A percentile compares a stretch with the other conserved stretches of the same genome.
phyloP scores from a whole-genome alignment of 1,139 yeast species.

The Taphrina sp. region DNA sequence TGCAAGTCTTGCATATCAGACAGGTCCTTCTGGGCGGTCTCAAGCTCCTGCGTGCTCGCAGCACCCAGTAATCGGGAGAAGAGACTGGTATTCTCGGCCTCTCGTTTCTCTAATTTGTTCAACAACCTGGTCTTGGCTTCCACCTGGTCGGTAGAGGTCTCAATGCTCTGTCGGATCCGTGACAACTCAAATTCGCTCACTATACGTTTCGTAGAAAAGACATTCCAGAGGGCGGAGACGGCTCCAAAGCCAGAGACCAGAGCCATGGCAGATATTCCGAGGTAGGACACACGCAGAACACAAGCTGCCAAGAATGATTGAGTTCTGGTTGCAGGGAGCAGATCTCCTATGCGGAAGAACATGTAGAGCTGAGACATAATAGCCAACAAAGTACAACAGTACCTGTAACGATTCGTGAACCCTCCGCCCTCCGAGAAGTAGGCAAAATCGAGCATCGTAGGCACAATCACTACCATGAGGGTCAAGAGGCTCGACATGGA shows the following conservation, averaged over 20 bases:
- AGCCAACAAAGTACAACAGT: conserved; percentile 35
- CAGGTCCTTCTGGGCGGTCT: conserved; percentile 44
- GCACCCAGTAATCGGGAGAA: conserved; percentile 41
- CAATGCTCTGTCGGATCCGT: conserved; percentile 45
- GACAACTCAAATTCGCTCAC: conserved; percentile 44
- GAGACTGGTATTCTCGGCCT: conserved; percentile 35
- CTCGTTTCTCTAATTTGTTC: conserved; percentile 30
- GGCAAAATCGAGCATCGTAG: conserved; percentile 43
- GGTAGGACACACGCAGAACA: conserved; percentile 62
- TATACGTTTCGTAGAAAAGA: conserved; percentile 40
- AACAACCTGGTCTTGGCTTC: conserved; percentile 38
- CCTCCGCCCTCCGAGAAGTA: conserved; percentile 38
- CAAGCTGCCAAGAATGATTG: conserved; percentile 42
- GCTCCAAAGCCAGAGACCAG: conserved; percentile 72
- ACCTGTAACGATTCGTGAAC: conserved; percentile 35
- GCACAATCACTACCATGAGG: conserved; percentile 44
- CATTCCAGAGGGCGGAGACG: conserved; percentile 59
- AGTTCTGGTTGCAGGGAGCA: conserved; percentile 41
- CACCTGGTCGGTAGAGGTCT: conserved; percentile 45
- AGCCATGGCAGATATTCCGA: conserved; percentile 73
- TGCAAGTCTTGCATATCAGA: conserved; percentile 42
- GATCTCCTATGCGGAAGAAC: conserved; percentile 43
- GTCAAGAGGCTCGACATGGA: conserved; percentile 42
- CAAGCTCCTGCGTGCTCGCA: conserved; percentile 34
- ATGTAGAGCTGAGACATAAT: conserved; percentile 42